A percentile compares a stretch with the other conserved stretches of the same genome.
phyloP scores from a whole-genome alignment of 208 protist genomes.

The Trypanosoma lewisi region DNA sequence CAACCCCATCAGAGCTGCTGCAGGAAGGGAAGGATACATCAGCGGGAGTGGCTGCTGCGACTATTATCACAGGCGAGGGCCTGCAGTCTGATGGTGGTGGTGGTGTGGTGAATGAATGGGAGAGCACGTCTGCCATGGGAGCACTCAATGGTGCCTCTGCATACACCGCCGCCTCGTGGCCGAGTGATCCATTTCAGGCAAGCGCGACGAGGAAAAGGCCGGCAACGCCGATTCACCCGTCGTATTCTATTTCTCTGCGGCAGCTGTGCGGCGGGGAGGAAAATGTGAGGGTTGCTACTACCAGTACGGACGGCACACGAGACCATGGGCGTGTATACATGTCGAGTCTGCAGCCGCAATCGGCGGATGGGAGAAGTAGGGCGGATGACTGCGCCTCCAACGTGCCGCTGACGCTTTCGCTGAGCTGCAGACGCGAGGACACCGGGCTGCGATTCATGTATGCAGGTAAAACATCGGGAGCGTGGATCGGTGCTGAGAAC shows the following conservation, averaged over 20 bases:
- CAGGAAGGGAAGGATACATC: background rate
- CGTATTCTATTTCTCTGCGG: constrained; percentile 8
- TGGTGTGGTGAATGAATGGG: background rate
- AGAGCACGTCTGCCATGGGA: background rate
- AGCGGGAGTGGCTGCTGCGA: background rate
- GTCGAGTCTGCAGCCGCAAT: background rate
- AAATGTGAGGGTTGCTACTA: background rate
- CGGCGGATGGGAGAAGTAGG: background rate
- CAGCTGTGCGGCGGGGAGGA: background rate
- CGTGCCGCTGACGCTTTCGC: constrained; percentile 42
- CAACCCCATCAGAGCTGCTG: background rate
- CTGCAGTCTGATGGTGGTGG: background rate
- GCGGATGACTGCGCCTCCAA: background rate
- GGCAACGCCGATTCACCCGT: constrained; percentile 4
- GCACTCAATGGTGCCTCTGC: background rate
- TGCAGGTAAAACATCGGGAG: constrained; percentile 21
- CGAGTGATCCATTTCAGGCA: background rate
- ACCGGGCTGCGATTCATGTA: constrained; percentile 35
- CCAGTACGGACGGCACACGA: background rate
- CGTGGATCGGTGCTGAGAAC: constrained; percentile 21
- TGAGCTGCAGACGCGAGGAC: constrained; percentile 44
- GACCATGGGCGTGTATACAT: background rate
- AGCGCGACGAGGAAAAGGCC: background rate
- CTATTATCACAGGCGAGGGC: background rate
- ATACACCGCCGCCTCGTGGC: background rate